phyloP scores from a whole-genome alignment of 139 green algal species.

The Tetratostichococcus sp. region DNA sequence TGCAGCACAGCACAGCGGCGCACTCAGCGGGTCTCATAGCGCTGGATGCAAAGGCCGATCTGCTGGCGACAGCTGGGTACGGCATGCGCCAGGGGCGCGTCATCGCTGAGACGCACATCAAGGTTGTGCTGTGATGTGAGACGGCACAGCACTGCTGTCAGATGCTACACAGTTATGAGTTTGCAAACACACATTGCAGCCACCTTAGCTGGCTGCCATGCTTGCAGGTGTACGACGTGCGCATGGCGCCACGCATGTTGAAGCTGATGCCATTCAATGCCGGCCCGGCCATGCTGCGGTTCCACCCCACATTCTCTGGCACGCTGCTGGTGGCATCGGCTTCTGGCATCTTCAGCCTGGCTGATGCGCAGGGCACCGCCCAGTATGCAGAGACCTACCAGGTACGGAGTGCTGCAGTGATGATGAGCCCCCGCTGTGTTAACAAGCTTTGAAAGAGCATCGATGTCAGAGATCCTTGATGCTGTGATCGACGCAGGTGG shows the following conservation, averaged over 20 bases:
- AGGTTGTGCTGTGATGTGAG: too few relatives aligned
- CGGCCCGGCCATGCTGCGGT: slow-evolving; percentile 42
- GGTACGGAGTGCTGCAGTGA: slow-evolving; percentile 15
- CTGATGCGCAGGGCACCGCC: slow-evolving; percentile 40
- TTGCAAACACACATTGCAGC: too few relatives aligned
- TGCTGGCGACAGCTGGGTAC: slow-evolving; percentile 58
- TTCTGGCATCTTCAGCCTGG: slow-evolving; percentile 54
- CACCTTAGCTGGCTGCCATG: too few relatives aligned
- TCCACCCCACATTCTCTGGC: slow-evolving; percentile 65
- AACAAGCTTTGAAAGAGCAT: too few relatives aligned
- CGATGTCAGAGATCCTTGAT: too few relatives aligned
- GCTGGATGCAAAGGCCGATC: slow-evolving; percentile 49
- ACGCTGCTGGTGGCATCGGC: slow-evolving; percentile 59
- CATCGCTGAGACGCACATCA: slow-evolving; percentile 49
- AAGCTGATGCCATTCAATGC: slow-evolving; percentile 47
- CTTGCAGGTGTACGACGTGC: slow-evolving; percentile 71
- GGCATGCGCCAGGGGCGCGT: slow-evolving; percentile 33
- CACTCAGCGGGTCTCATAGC: slow-evolving; percentile 55
- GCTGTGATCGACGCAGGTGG: slow-evolving; percentile 52
- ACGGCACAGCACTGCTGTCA: too few relatives aligned
- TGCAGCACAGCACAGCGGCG: slow-evolving; percentile 33
- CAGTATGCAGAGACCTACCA: slow-evolving; percentile 35
- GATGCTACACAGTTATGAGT: too few relatives aligned
- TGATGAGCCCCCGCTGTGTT: too few relatives aligned
- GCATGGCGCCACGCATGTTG: slow-evolving; percentile 45